Evolutionary conservation across 2,329 filamentous ascomycete species (phyloP).

Genomic region (Pyrenophora seminiperda): DNA sequence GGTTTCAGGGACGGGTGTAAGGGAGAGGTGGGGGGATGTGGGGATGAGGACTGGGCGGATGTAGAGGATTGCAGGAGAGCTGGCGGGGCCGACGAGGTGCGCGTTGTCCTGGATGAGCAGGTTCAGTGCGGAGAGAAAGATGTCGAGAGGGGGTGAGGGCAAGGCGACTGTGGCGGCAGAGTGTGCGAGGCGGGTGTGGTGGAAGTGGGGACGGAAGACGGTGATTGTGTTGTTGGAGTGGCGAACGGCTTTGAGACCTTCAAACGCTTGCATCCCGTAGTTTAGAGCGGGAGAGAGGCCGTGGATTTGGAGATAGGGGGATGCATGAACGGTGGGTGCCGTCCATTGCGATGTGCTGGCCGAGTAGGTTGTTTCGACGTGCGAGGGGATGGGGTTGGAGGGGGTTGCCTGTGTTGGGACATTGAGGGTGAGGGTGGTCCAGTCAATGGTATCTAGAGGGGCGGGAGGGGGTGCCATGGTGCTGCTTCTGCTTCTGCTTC

Average conservation of each 20-base stretch:
- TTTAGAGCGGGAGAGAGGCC: constrained; percentile 29
- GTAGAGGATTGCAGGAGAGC: constrained; percentile 40
- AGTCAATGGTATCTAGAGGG: background rate
- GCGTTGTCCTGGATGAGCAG: constrained; percentile 35
- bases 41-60: constrained; percentile 46
- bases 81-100: constrained; percentile 34
- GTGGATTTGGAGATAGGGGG: constrained; percentile 24
- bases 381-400: constrained; percentile 21
- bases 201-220: constrained; percentile 40
- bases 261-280: constrained; percentile 31
- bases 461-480: background rate
- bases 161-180: constrained; percentile 40
- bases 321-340: constrained; percentile 19
- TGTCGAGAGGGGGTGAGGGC: constrained; percentile 35
- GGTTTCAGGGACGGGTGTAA: constrained; percentile 25
- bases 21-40: constrained; percentile 28
- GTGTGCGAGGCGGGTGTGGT: constrained; percentile 37
- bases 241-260: constrained; percentile 30
- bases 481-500: background rate
- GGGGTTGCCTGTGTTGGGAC: background rate
- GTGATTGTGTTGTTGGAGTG: constrained; percentile 29
- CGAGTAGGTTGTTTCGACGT: constrained; percentile 23
- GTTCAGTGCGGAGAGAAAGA: constrained; percentile 34
- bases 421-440: background rate
- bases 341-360: constrained; percentile 20